Percentiles rank a stretch among this genome's conserved stretches.
Conservation (phyloP, 1,284 basidiomycete genomes). For the Porodaedalea pini region DNA sequence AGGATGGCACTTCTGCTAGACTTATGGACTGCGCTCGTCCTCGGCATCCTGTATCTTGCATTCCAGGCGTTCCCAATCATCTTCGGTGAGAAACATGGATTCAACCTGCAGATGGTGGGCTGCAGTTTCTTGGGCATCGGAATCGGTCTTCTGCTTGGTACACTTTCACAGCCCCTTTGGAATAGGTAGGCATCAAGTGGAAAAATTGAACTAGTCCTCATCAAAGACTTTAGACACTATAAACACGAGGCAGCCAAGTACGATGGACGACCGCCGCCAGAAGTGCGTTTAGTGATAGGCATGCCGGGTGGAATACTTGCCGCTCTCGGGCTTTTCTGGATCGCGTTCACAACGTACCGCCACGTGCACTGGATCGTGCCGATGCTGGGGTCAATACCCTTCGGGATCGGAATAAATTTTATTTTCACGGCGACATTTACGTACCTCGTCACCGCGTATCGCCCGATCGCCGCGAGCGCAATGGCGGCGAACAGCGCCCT, state of each 20-base stretch:
- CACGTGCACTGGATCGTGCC: constrained; percentile 71
- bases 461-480: constrained; percentile 74
- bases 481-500: constrained; percentile 73
- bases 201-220: neutral
- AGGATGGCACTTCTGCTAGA: constrained; percentile 73
- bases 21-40: constrained; percentile 57
- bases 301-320: constrained; percentile 66
- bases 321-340: constrained; percentile 65
- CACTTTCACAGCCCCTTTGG: constrained; percentile 61
- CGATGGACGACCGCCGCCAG: constrained; percentile 60
- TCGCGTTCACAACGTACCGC: constrained; percentile 70
- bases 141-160: constrained; percentile 57
- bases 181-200: constrained; percentile 44
- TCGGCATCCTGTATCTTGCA: constrained; percentile 74
- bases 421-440: constrained; percentile 70
- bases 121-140: constrained; percentile 73
- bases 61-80: constrained; percentile 74
- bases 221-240: constrained; percentile 27
- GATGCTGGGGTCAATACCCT: constrained; percentile 60
- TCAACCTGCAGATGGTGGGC: constrained; percentile 58
- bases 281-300: constrained; percentile 63
- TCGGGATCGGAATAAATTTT: constrained; percentile 57
- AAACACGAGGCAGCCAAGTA: constrained; percentile 31
- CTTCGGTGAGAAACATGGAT: constrained; percentile 57
- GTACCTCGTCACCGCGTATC: constrained; percentile 67